These are phyloP conservation scores for Pichia deserticola DNA, from an alignment of 805 yeast genomes.

Conservation along the genomic window DNA sequence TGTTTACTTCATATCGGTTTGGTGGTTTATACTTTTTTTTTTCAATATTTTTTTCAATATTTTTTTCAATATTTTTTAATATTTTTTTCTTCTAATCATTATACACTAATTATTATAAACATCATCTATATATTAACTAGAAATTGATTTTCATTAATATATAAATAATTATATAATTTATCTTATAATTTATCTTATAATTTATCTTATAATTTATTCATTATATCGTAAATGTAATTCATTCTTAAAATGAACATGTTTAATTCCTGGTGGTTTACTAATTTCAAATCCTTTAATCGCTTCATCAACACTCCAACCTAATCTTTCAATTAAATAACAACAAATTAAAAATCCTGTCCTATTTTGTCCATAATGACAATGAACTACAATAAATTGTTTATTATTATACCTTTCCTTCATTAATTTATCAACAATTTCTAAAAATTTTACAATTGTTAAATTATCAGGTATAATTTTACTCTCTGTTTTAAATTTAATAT, in stretches of 20 bases:
- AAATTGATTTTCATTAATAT: too few species aligned
- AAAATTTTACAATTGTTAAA: conserved; percentile 48
- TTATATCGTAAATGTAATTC: conserved; percentile 62
- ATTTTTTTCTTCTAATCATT: too few species aligned
- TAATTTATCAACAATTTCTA: conserved; percentile 44
- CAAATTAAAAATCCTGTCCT: conserved; percentile 70
- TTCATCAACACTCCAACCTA: conserved; percentile 53
- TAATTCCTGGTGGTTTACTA: conserved; percentile 65
- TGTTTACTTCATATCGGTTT: too few species aligned
- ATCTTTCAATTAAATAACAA: conserved; percentile 54
- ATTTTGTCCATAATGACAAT: conserved; percentile 79
- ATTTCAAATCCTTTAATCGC: conserved; percentile 52
- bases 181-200: background rate
- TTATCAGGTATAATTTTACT: conserved; percentile 69
- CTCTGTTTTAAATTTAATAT: conserved; percentile 70
- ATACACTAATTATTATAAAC: too few species aligned
- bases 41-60: too few species aligned
- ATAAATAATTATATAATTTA: too few species aligned
- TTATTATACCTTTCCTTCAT: conserved; percentile 16
- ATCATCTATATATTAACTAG: too few species aligned
- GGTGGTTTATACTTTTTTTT: too few species aligned
- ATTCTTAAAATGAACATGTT: conserved; percentile 71
- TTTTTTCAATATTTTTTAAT: too few species aligned
- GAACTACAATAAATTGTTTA: conserved; percentile 49
- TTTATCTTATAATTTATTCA: conserved; percentile 2